phyloP scores from a whole-genome alignment of 441 rosid species.

The Capsella rubella region DNA sequence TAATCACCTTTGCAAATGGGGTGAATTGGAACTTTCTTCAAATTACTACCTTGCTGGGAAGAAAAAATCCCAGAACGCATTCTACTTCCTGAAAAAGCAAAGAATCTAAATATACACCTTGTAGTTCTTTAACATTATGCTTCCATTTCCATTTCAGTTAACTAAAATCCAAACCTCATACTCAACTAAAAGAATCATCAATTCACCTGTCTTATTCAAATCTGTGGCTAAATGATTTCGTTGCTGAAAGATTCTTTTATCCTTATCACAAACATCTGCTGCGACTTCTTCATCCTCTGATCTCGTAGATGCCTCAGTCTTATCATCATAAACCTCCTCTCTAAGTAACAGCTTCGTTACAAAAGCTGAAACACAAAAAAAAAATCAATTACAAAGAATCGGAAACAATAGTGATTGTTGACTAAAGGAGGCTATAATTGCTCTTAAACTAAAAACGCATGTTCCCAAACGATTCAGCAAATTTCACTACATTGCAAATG shows the following conservation, averaged over 20 bases:
- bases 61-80: conserved; percentile 41
- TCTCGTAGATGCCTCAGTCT: conserved; percentile 53
- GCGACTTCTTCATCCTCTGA: conserved; percentile 46
- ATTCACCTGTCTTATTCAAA: conserved; percentile 49
- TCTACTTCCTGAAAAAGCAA: conserved; percentile 34
- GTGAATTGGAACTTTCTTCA: conserved; percentile 38
- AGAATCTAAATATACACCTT: conserved; percentile 7
- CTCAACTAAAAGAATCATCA: conserved; percentile 29
- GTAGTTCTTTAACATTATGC: not conserved
- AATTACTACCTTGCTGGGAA: conserved; percentile 34
- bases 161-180: not conserved
- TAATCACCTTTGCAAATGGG: conserved; percentile 28
- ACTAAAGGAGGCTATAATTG: no score
- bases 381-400: not conserved
- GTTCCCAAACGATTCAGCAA: not conserved
- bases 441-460: not conserved
- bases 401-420: no score
- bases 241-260: conserved; percentile 36
- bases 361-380: conserved; percentile 57
- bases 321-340: conserved; percentile 57
- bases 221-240: conserved; percentile 38
- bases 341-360: conserved; percentile 65
- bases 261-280: conserved; percentile 43
- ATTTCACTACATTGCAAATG: not conserved
- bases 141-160: not conserved